Base-by-base conservation (phyloP, 768 basidiomycete species). In the Hydnum rufescens region DNA sequence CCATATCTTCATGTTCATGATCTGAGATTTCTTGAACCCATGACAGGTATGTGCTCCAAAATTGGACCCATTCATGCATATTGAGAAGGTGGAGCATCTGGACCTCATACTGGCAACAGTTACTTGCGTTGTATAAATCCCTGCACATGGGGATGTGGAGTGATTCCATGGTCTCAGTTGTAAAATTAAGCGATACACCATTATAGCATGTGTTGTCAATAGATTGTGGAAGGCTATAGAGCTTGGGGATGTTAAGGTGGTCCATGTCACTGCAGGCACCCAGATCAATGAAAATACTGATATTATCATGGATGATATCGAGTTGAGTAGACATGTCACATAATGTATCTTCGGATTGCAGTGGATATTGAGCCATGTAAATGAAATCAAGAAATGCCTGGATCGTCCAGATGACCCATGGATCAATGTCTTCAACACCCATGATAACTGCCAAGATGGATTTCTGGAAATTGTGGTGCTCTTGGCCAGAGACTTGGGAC, bases 211-310 rank as follows among this genome's bases (percentile, higher is more conserved):
- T 71, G 4, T 51, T 32, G 1, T 52, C 5, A 1, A 54, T 13
- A 54, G 69, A 71, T 53, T 72, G 72, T 0, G 26, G 36, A 1
- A 64, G 54, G 13, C 56, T 62, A 51, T 71, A 70, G 1, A 73
- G 55, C 55, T 73, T 73, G 0, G 69, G 69, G n/a, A 73, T 59
- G 43, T 71, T 68, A 58, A 70, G 71, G 44, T 62, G 55, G 4
- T 5, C 60, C 3, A 6, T 5, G 13, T 16, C 50, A 2, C 0
- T 3, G 16, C 6, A 51, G 19, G 6, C 36, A 39, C 22, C 22
- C n/a, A n/a, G n/a, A 39, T 39, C 36, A 22, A 39, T 19, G 23
- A 42, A 32, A 6, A 5, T 2, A 25, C 30, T n/a, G 5, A 3
- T 55, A 36, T 39, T 60, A 51, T 22, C 36, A 39, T 39, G 36